Conservation (phyloP, 805 yeast species). For the Cyberlindnera lachancei region DNA sequence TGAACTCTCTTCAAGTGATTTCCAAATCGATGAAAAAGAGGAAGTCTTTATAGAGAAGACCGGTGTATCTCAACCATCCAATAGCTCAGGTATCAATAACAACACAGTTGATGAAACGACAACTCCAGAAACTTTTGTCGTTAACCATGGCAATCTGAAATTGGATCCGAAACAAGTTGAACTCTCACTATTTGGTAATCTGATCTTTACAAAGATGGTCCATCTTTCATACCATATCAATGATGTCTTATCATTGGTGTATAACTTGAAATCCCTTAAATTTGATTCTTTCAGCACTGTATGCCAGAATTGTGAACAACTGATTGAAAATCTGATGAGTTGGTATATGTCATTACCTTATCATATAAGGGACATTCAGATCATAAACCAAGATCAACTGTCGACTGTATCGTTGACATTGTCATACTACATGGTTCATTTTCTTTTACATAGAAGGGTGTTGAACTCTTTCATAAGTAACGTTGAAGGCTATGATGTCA, state of each 20-base stretch:
- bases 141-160: slow-evolving; percentile 8
- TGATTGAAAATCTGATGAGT: slow-evolving; percentile 12
- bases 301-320: slow-evolving; percentile 8
- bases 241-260: slow-evolving; percentile 16
- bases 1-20: slow-evolving; percentile 14
- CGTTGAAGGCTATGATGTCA: too few species aligned
- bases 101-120: too few species aligned
- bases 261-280: slow-evolving; percentile 18
- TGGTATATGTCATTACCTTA: slow-evolving; percentile 20
- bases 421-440: slow-evolving; percentile 15
- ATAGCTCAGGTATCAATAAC: too few species aligned
- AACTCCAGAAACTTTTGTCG: slow-evolving; percentile 12
- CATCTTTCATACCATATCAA: slow-evolving; percentile 20
- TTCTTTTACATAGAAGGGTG: slow-evolving; percentile 20
- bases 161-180: slow-evolving; percentile 3
- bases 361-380: slow-evolving; percentile 9
- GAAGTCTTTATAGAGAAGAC: slow-evolving; percentile 14
- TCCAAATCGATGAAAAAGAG: slow-evolving; percentile 14
- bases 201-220: slow-evolving; percentile 21
- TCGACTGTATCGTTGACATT: slow-evolving; percentile 20
- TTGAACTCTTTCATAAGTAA: slow-evolving; percentile 17
- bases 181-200: slow-evolving; percentile 12
- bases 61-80: too few species aligned
- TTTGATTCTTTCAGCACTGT: slow-evolving; percentile 19
- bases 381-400: slow-evolving; percentile 5